Evolutionary conservation across 345 rosid species (phyloP).

Genomic region (Salix udensis): DNA sequence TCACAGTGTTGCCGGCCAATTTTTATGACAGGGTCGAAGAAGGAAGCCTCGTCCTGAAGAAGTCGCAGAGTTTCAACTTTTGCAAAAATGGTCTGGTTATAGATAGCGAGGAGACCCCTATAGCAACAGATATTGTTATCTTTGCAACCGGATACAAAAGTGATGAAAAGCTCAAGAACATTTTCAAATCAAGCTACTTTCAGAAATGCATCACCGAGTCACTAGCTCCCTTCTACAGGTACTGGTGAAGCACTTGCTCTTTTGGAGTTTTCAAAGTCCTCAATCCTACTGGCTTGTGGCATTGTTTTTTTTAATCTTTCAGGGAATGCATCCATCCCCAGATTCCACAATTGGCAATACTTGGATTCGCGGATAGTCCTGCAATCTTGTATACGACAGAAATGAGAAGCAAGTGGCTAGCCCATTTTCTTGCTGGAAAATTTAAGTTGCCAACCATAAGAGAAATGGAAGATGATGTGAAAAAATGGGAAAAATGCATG

Average conservation of each 20-base stretch:
- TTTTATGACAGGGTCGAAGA: constrained; percentile 27
- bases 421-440: constrained; percentile 19
- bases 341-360: constrained; percentile 39
- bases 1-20: constrained; percentile 24
- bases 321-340: constrained; percentile 40
- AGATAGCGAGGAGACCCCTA: constrained; percentile 3
- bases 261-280: background rate
- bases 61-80: constrained; percentile 20
- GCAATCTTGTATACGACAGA: constrained; percentile 26
- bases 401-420: constrained; percentile 40
- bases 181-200: constrained; percentile 25
- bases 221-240: constrained; percentile 38
- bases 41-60: constrained; percentile 32
- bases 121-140: constrained; percentile 25
- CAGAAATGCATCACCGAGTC: constrained; percentile 22
- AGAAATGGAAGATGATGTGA: constrained; percentile 31
- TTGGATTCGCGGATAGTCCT: constrained; percentile 32
- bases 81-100: constrained; percentile 25
- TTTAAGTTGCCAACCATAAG: constrained; percentile 28
- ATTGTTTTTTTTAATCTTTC: background rate
- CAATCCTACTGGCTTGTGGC: too few relatives aligned
- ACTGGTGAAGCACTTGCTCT: background rate
- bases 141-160: constrained; percentile 35
- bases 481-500: constrained; percentile 24
- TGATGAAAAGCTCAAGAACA: constrained; percentile 29